Base-by-base conservation (phyloP, 2,329 filamentous ascomycete species). In the Xylaria digitata region DNA sequence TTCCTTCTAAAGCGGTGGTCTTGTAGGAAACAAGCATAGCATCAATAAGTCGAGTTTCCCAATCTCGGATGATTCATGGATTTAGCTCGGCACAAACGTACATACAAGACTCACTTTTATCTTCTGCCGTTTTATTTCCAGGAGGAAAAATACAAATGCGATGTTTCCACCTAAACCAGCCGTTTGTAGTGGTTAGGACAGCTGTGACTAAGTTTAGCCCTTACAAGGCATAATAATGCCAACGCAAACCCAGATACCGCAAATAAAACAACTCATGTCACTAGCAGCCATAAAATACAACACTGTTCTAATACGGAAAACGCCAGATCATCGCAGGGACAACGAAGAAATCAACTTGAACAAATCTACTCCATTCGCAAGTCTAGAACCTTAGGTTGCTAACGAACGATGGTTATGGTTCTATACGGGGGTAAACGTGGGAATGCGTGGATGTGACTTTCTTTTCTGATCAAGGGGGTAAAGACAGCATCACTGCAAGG, bases 401-500 rank as follows among this genome's bases (percentile, higher is more conserved):
- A 53, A 43, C 23, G 17, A 59, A 34, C 13, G 4, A 48, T 15
- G 32, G 19, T n/a, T 8, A 43, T 6, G 2, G 15, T 17, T 61
- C 40, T 46, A 45, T 30, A 34, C 49, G 2, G 6, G 42, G n/a
- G 19, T 4, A 30, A 48, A n/a, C 43, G 55, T 8, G 43, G 6
- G 55, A 55, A 34, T 32, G 19, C 15, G 50, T 59, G n/a, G 23
- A 26, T 21, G 15, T 11, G 37, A 42, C 34, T 21, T 6, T 62
- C n/a, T 9, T 15, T 23, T 19, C n/a, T 17, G 23, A 50, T 23
- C 6, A 11, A 43, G 19, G 17, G 17, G 11, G 6, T 6, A 45
- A 40, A 13, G 30, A 7, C 30, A 46, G 30, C 19, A 45, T 30
- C 17, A 11, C 15, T 30, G 13, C 23, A 43, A 43, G 21, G 13